Evolutionary conservation across 306 rosid species (phyloP).

Genomic region (Mimosa bimucronata): DNA sequence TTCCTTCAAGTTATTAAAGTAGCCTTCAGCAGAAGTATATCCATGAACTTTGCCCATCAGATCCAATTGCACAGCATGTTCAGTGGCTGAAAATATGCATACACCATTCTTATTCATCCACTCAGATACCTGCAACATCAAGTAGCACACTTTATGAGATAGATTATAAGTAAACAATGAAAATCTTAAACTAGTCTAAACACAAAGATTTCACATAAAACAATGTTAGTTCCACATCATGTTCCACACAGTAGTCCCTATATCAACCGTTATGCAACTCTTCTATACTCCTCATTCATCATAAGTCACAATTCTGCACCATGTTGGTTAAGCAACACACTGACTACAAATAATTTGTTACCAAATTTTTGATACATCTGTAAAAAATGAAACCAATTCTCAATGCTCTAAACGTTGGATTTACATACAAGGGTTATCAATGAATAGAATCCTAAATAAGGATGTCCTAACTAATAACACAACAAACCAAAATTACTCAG

Average conservation of each 20-base stretch:
- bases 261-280: background rate
- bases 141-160: slow-evolving; percentile 7
- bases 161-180: background rate
- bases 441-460: background rate
- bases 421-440: slow-evolving; percentile 2
- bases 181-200: background rate
- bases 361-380: background rate
- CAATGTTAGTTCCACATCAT: slow-evolving; percentile 19
- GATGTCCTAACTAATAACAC: background rate
- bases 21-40: slow-evolving; percentile 58
- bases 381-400: background rate
- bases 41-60: slow-evolving; percentile 76
- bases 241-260: background rate
- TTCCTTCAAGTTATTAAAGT: slow-evolving; percentile 61
- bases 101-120: slow-evolving; percentile 79
- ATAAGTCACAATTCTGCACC: background rate
- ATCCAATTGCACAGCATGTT: slow-evolving; percentile 90
- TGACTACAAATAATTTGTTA: background rate
- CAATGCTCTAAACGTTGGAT: background rate
- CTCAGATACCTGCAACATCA: slow-evolving; percentile 70
- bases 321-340: background rate
- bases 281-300: background rate
- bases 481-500: background rate
- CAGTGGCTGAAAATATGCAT: slow-evolving; percentile 66
- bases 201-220: background rate